phyloP scores from a whole-genome alignment of 352 stramenopile species.

The Thalassiosira pacifica region DNA sequence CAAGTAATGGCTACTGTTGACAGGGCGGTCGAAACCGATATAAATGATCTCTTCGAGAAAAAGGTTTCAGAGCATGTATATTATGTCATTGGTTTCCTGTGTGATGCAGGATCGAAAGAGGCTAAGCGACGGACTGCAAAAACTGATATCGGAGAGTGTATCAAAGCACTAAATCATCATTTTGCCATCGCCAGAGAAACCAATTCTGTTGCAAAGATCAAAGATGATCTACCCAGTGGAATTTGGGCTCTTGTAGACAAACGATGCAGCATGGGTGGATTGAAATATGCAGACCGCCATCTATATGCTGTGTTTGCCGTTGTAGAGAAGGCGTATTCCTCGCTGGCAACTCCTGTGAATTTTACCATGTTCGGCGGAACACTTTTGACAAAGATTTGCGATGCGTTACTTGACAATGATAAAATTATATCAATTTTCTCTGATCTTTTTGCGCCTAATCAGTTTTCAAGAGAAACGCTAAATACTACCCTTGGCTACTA shows the following conservation, averaged over 20 bases:
- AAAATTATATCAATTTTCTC: constrained; percentile 15
- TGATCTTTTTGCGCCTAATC: constrained; percentile 14
- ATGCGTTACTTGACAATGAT: constrained; percentile 27
- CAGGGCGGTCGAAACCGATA: too few relatives aligned
- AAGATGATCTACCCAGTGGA: constrained; percentile 1
- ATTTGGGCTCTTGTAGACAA: constrained; percentile 36
- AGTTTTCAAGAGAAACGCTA: constrained; percentile 31
- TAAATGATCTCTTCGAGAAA: constrained; percentile 23
- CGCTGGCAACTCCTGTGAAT: constrained; percentile 21
- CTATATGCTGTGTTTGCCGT: constrained; percentile 36
- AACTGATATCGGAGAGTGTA: constrained; percentile 37
- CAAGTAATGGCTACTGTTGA: too few relatives aligned
- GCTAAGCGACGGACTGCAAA: constrained; percentile 3
- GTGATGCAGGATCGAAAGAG: constrained; percentile 27
- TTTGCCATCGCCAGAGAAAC: constrained; percentile 18
- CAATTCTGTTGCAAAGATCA: constrained; percentile 3
- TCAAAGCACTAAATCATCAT: constrained; percentile 11
- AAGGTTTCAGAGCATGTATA: constrained; percentile 25
- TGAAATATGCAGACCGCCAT: constrained; percentile 36
- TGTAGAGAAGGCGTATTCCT: constrained; percentile 38
- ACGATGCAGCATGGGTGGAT: constrained; percentile 2
- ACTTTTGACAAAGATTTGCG: constrained; percentile 26
- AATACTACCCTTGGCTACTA: constrained; percentile 19
- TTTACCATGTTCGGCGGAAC: constrained; percentile 27
- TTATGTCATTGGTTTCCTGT: constrained; percentile 45